Evolutionary conservation across 1,139 yeast genomes (phyloP).

Genomic region (Pichia sp.): DNA sequence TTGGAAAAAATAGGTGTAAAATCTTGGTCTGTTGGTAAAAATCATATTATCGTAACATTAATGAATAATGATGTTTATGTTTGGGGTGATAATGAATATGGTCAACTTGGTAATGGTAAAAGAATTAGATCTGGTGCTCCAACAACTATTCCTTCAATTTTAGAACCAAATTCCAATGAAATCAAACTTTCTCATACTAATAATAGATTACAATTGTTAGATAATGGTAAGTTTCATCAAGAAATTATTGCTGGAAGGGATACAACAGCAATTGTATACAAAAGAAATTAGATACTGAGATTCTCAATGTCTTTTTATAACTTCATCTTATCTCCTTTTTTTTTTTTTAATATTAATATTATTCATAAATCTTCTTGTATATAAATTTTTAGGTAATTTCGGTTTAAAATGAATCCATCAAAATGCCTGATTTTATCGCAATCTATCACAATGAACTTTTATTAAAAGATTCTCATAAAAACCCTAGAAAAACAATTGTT

Average conservation of each 20-base stretch:
- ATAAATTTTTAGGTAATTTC: too few relatives aligned
- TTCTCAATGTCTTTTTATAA: too few relatives aligned
- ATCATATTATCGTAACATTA: slow-evolving; percentile 61
- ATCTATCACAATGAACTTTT: too few relatives aligned
- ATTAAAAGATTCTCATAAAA: too few relatives aligned
- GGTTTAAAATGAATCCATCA: too few relatives aligned
- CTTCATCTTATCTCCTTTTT: too few relatives aligned
- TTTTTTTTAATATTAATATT: too few relatives aligned
- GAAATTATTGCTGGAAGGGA: slow-evolving; percentile 57
- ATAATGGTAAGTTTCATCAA: slow-evolving; percentile 41
- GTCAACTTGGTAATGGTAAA: slow-evolving; percentile 84
- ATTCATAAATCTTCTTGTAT: too few relatives aligned
- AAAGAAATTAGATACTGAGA: slow-evolving; percentile 6
- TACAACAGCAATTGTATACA: slow-evolving; percentile 60
- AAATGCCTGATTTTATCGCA: too few relatives aligned
- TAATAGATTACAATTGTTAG: slow-evolving; percentile 42
- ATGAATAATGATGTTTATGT: slow-evolving; percentile 58
- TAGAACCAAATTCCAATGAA: slow-evolving; percentile 41
- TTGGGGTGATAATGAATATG: slow-evolving; percentile 81
- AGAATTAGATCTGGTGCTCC: slow-evolving; percentile 57
- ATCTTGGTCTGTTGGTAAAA: slow-evolving; percentile 54
- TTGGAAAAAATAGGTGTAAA: slow-evolving; percentile 42
- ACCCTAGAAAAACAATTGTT: too few relatives aligned
- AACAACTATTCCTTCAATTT: slow-evolving; percentile 42
- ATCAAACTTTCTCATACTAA: slow-evolving; percentile 28